Percentiles rank a stretch among this genome's conserved stretches.
Conservation (phyloP, 179 eudicot genomes). For the Vitellaria paradoxa region DNA sequence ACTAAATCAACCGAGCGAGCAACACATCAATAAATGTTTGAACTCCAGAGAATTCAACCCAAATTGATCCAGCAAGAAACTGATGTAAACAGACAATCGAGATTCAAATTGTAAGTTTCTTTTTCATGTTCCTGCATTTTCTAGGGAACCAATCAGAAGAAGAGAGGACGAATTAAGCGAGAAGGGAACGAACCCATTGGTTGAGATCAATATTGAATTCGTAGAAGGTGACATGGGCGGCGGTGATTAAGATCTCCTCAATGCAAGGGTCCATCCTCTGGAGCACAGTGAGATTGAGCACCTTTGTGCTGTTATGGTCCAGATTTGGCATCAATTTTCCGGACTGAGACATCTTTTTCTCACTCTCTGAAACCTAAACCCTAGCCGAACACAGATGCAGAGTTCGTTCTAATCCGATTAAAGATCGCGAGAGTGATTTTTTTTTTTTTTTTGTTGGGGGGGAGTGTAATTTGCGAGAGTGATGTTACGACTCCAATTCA, state of each 20-base stretch:
- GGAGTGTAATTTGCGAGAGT: no score
- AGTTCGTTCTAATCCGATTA: no score
- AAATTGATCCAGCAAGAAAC: no score
- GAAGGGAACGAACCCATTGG: conserved; percentile 37
- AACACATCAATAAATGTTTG: background rate
- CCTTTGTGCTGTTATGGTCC: conserved; percentile 51
- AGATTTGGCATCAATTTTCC: conserved; percentile 60
- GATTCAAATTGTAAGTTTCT: no score
- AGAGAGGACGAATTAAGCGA: background rate
- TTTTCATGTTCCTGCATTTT: no score
- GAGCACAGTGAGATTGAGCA: conserved; percentile 59
- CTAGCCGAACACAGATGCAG: no score
- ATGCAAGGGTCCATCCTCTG: conserved; percentile 58
- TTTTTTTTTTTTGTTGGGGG: no score
- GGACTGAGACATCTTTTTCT: conserved; percentile 27
- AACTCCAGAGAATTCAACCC: background rate
- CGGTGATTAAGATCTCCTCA: conserved; percentile 65
- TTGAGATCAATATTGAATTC: conserved; percentile 28
- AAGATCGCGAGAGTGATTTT: no score
- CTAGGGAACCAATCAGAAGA: background rate
- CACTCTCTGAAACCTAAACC: conserved; percentile 25
- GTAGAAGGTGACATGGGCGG: conserved; percentile 70
- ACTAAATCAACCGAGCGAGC: background rate
- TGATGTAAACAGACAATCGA: background rate
- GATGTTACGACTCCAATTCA: no score